These are phyloP conservation scores for Mycena maculata DNA, from an alignment of 768 basidiomycete genomes.

Conservation along the genomic window DNA sequence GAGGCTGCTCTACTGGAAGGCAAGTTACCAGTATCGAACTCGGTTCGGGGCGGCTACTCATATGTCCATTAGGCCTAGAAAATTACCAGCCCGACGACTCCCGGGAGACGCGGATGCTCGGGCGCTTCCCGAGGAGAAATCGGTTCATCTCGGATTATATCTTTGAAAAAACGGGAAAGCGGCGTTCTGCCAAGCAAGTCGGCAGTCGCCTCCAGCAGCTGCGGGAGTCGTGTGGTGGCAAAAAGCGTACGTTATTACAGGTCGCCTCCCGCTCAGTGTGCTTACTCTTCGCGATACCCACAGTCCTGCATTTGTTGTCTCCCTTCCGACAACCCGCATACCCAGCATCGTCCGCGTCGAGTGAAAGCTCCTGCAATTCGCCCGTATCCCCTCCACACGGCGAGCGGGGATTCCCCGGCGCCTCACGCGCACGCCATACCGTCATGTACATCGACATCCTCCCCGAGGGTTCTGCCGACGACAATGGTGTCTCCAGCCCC, in stretches of 20 bases:
- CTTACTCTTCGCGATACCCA: conserved; percentile 13
- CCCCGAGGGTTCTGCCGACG: conserved; percentile 39
- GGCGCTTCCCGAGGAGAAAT: conserved; percentile 83
- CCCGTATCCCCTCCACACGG: conserved; percentile 33
- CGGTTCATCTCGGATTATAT: conserved; percentile 86
- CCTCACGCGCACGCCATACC: conserved; percentile 41
- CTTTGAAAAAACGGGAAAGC: conserved; percentile 72
- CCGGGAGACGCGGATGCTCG: conserved; percentile 76
- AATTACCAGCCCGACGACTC: conserved; percentile 80
- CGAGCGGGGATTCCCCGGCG: conserved; percentile 27
- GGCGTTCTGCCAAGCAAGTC: conserved; percentile 81
- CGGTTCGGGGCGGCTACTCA: conserved; percentile 30
- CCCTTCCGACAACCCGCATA: conserved; percentile 47
- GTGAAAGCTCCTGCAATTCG: conserved; percentile 27
- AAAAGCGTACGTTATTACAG: conserved; percentile 64
- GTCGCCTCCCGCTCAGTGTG: conserved; percentile 15
- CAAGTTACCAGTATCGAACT: conserved; percentile 39
- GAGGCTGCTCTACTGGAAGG: conserved; percentile 85
- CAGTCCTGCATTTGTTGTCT: conserved; percentile 61
- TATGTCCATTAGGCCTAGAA: conserved; percentile 64
- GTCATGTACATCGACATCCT: conserved; percentile 62
- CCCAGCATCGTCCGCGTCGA: conserved; percentile 34
- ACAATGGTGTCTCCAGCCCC: conserved; percentile 17
- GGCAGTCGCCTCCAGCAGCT: conserved; percentile 85
- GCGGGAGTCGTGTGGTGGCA: conserved; percentile 78